These are phyloP conservation scores for Nakataea oryzae DNA, from an alignment of 2,329 filamentous ascomycete genomes.

Conservation along the genomic window DNA sequence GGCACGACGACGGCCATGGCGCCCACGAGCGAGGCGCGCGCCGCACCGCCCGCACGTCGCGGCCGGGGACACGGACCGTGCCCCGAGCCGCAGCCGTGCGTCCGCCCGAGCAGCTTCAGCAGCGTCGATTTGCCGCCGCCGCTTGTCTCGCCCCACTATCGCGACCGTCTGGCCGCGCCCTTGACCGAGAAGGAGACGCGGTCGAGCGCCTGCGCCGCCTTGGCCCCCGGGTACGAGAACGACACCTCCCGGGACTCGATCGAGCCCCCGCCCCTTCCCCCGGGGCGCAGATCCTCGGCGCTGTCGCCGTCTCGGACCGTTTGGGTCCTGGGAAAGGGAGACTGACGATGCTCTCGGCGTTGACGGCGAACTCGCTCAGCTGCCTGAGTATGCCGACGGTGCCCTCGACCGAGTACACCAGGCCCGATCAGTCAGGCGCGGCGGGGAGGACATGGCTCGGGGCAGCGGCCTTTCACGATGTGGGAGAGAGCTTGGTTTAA, in stretches of 20 bases:
- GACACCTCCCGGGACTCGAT: neutral
- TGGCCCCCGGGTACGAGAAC: conserved; percentile 1
- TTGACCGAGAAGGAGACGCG: neutral
- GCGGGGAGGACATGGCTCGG: neutral
- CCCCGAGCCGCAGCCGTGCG: conserved; percentile 48
- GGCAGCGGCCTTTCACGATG: no score
- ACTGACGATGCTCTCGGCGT: neutral
- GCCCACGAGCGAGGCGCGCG: conserved; percentile 43
- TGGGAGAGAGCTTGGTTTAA: no score
- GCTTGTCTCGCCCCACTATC: conserved; percentile 49
- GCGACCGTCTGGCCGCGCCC: conserved; percentile 36
- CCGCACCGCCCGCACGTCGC: conserved; percentile 48
- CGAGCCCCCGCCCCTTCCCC: neutral
- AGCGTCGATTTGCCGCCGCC: conserved; percentile 54
- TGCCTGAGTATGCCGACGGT: no score
- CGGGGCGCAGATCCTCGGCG: neutral
- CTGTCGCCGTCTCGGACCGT: neutral
- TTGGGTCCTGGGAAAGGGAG: neutral
- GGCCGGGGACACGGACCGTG: conserved; percentile 44
- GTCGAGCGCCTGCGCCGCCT: neutral
- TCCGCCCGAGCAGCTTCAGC: conserved; percentile 48
- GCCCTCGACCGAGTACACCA: neutral
- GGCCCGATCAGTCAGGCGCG: neutral
- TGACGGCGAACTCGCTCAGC: neutral
- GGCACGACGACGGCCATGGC: conserved; percentile 55